Evolutionary conservation across 257 asterid species (phyloP).

Genomic region (Euphrasia confusa): DNA sequence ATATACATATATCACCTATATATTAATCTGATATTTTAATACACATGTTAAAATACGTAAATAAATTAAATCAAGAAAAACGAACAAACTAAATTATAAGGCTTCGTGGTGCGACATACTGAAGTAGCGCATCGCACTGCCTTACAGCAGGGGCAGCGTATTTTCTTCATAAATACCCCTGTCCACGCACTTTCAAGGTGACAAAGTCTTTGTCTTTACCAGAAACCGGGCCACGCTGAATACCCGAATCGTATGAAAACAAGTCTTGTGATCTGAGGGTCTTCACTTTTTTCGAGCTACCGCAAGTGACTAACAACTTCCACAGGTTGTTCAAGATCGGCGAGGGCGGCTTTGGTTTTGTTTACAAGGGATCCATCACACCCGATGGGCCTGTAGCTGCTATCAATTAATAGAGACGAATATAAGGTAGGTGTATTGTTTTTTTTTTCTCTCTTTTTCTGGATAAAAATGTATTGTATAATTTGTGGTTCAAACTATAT

Average conservation of each 20-base stretch:
- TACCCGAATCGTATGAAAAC: slow-evolving; percentile 60
- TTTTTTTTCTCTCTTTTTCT: background rate
- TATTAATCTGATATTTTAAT: too few relatives aligned
- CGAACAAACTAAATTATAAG: too few relatives aligned
- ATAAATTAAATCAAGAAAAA: too few relatives aligned
- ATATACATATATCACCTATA: too few relatives aligned
- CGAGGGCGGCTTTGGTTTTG: slow-evolving; percentile 93
- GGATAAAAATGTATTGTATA: background rate
- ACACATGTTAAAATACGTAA: too few relatives aligned
- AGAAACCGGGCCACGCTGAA: slow-evolving; percentile 45
- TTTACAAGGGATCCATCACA: slow-evolving; percentile 56
- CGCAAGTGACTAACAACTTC: slow-evolving; percentile 65
- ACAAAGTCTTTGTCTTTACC: slow-evolving; percentile 56
- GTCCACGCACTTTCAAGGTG: too few relatives aligned
- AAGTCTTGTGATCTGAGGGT: slow-evolving; percentile 62
- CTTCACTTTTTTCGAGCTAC: slow-evolving; percentile 57
- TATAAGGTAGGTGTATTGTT: slow-evolving; percentile 41
- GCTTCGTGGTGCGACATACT: too few relatives aligned
- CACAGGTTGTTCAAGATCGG: slow-evolving; percentile 63
- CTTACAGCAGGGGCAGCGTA: too few relatives aligned
- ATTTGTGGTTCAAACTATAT: background rate
- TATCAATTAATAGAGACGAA: slow-evolving; percentile 67
- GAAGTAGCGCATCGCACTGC: too few relatives aligned
- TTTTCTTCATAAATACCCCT: too few relatives aligned
- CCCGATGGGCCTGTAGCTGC: slow-evolving; percentile 64